phyloP scores from a whole-genome alignment of 2,329 filamentous ascomycete species.

The Periconia macrospinosa region DNA sequence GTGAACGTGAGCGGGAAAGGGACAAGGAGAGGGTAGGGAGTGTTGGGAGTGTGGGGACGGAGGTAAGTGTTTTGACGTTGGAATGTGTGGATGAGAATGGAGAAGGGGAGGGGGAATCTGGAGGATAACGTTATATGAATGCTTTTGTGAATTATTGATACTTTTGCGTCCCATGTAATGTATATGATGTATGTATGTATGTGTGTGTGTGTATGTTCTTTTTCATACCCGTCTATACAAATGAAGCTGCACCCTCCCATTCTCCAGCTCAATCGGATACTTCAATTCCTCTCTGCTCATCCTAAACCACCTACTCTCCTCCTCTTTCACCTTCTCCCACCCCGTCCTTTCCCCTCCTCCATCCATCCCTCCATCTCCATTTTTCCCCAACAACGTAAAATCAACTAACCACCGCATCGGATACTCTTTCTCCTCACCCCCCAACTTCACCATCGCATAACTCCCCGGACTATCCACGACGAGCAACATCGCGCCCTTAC shows the following conservation, averaged over 20 bases:
- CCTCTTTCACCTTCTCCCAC: conserved; percentile 75
- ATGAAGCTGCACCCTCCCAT: conserved; percentile 94
- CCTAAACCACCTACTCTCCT: conserved; percentile 86
- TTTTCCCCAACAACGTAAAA: conserved; percentile 68
- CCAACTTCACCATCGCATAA: conserved; percentile 79
- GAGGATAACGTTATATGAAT: too few species aligned
- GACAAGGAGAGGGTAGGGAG: too few species aligned
- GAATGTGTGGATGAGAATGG: too few species aligned
- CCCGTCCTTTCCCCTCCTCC: conserved; percentile 12
- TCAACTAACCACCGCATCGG: conserved; percentile 94
- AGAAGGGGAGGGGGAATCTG: too few species aligned
- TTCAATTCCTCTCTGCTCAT: conserved; percentile 60
- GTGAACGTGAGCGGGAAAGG: too few species aligned
- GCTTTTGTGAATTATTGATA: too few species aligned
- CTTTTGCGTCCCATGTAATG: too few species aligned
- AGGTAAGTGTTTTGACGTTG: too few species aligned
- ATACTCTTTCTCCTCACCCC: conserved; percentile 64
- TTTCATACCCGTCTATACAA: conserved; percentile 59
- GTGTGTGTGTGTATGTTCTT: too few species aligned
- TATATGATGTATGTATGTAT: too few species aligned
- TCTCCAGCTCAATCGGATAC: conserved; percentile 86
- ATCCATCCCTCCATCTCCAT: conserved; percentile 10
- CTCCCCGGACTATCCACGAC: conserved; percentile 93
- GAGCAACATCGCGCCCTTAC: conserved; percentile 68
- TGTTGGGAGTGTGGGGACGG: too few species aligned